Base-by-base conservation (phyloP, 1,139 yeast genomes). In the Geotrichum fermentans region DNA sequence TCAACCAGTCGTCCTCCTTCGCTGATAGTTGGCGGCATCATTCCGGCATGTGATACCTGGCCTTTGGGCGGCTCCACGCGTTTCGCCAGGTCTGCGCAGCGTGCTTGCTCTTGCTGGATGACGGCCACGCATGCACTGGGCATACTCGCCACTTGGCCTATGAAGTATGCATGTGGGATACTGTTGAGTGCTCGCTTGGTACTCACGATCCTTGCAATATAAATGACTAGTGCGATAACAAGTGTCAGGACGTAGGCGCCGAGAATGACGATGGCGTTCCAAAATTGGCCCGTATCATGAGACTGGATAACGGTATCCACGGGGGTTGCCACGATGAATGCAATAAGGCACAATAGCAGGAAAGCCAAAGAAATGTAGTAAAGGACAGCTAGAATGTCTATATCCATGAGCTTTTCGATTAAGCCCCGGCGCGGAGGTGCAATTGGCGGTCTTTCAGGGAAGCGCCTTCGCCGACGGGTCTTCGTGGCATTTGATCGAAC, bases 301-400 rank as follows among this genome's bases (percentile, higher is more conserved):
- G 90, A 80, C 64, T 83, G 90, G 1, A 78, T 78, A 53, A 84
- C 75, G 43, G 84, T 80, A 65, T 86, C 95, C n/a, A 83, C 73
- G 1, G 89, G 89, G 0, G 89, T 75, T 6, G 82, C 85, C 2
- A 82, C 71, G 10, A 82, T 69, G 52, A 85, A 75, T 1, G 79
- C 84, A 30, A 79, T 61, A 43, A 79, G 69, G 24, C 81, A 59
- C 3, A 78, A 58, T 39, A 79, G 61, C 37, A 79, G 69, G n/a
- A 80, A 61, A 17, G 74, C 67, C 50, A 80, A 68, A 14, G 87
- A 78, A 40, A 76, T 69, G 40, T 80, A 74, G 60, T 80, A 81
- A 13, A 22, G 20, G 2, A 24, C 14, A 11, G 39, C 26, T 13
- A 30, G 43, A 8, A 20, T 30, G 20, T 13, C 29, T 4, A 8